These are phyloP conservation scores for Lolium perenne DNA, from an alignment of 176 grass and related monocot species.

Conservation along the genomic window DNA sequence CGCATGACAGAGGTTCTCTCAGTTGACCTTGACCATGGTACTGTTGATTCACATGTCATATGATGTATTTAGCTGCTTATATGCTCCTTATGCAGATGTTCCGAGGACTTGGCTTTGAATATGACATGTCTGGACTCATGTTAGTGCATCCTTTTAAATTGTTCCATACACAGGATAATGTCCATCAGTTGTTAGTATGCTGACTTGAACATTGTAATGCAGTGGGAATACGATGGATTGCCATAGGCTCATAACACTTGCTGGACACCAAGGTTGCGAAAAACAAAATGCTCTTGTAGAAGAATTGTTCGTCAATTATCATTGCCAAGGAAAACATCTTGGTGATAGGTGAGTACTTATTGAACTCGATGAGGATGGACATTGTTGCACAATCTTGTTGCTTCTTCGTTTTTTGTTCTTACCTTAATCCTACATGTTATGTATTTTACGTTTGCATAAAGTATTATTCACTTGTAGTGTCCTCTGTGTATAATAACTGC, in stretches of 20 bases:
- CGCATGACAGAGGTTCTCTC: constrained; percentile 71
- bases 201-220: constrained; percentile 48
- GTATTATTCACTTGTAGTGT: background rate
- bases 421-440: background rate
- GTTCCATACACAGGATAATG: background rate
- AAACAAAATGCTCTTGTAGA: constrained; percentile 93
- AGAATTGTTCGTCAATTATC: constrained; percentile 80
- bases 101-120: constrained; percentile 78
- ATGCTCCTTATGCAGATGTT: constrained; percentile 66
- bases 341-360: constrained; percentile 69
- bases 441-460: constrained; percentile 31
- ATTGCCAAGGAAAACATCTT: constrained; percentile 86
- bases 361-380: constrained; percentile 21
- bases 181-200: constrained; percentile 13
- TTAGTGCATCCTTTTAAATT: constrained; percentile 56
- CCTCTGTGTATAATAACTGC: background rate
- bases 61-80: constrained; percentile 27
- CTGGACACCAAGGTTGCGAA: constrained; percentile 74
- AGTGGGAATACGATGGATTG: constrained; percentile 91
- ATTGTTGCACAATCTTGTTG: background rate
- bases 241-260: constrained; percentile 89
- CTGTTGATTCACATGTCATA: constrained; percentile 5
- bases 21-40: background rate
- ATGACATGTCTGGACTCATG: constrained; percentile 84
- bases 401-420: background rate